Percentiles rank a stretch among this genome's conserved stretches.
These are phyloP conservation scores for Fraxinus latifolia DNA, from an alignment of 305 asterid species.

Conservation along the genomic window DNA sequence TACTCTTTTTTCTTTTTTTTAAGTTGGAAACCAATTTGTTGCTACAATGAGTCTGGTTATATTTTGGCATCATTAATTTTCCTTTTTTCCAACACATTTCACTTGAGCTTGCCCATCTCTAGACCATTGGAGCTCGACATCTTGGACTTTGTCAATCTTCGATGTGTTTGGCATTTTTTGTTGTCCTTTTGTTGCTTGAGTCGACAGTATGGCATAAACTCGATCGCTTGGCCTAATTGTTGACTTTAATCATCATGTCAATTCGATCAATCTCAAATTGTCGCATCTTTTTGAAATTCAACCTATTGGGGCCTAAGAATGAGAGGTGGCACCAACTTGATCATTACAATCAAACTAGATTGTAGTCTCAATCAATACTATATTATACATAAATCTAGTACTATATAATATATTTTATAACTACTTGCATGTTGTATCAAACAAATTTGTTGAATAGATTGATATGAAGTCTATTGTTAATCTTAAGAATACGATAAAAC, in stretches of 20 bases:
- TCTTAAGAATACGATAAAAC: not conserved
- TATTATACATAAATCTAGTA: not conserved
- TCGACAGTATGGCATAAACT: not conserved
- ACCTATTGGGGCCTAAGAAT: not conserved
- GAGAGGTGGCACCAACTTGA: not conserved
- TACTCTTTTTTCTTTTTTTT: no score
- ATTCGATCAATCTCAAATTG: not conserved
- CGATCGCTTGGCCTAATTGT: not conserved
- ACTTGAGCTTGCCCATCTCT: not conserved
- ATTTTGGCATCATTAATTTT: no score
- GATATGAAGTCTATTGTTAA: not conserved
- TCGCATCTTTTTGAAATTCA: not conserved
- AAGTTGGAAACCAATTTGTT: no score
- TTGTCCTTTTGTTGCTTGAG: not conserved
- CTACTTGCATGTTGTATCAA: not conserved
- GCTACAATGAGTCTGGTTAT: no score
- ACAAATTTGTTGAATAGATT: not conserved
- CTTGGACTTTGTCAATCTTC: not conserved
- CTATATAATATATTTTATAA: not conserved
- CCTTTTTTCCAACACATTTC: not conserved
- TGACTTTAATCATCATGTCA: not conserved
- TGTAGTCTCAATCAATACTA: not conserved
- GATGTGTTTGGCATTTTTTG: not conserved
- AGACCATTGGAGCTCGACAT: not conserved
- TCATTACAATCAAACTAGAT: not conserved